A percentile compares a stretch with the other conserved stretches of the same genome.
phyloP scores from a whole-genome alignment of 768 basidiomycete species.

The Chlorophyllum brunneum region DNA sequence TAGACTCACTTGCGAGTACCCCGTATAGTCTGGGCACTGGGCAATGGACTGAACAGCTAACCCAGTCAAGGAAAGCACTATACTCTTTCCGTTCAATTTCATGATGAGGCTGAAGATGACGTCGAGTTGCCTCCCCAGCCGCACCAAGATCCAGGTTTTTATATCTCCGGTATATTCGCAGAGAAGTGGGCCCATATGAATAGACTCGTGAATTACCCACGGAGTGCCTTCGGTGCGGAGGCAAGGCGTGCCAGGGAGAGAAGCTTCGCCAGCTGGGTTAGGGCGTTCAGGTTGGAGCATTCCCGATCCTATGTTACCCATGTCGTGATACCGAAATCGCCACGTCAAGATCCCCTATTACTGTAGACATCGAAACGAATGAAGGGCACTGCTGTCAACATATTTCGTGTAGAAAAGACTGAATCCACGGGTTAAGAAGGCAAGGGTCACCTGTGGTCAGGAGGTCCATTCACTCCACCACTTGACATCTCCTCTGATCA shows the following conservation, averaged over 20 bases:
- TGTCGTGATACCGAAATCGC: too few relatives aligned
- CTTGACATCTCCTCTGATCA: too few relatives aligned
- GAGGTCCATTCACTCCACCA: too few relatives aligned
- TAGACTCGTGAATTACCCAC: conserved; percentile 6
- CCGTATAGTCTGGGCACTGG: conserved; percentile 61
- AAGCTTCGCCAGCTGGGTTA: too few relatives aligned
- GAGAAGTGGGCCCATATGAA: conserved; percentile 8
- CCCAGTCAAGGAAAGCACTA: conserved; percentile 20
- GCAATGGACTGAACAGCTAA: conserved; percentile 25
- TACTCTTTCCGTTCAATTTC: conserved; percentile 18
- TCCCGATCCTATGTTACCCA: too few relatives aligned
- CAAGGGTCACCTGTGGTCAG: too few relatives aligned
- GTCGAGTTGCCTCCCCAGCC: neutral
- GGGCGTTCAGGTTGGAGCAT: too few relatives aligned
- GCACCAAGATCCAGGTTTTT: conserved; percentile 1
- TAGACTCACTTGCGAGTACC: conserved; percentile 49
- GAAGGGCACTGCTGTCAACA: too few relatives aligned
- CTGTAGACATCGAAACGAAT: too few relatives aligned
- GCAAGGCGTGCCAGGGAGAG: conserved; percentile 4
- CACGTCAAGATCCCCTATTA: too few relatives aligned
- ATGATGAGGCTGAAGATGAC: conserved; percentile 11
- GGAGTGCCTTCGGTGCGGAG: conserved; percentile 2
- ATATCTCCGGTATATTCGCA: neutral
- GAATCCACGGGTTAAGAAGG: too few relatives aligned
- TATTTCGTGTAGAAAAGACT: too few relatives aligned